Base-by-base conservation (phyloP, 148 eudicot species). In the Limonium bicolor region DNA sequence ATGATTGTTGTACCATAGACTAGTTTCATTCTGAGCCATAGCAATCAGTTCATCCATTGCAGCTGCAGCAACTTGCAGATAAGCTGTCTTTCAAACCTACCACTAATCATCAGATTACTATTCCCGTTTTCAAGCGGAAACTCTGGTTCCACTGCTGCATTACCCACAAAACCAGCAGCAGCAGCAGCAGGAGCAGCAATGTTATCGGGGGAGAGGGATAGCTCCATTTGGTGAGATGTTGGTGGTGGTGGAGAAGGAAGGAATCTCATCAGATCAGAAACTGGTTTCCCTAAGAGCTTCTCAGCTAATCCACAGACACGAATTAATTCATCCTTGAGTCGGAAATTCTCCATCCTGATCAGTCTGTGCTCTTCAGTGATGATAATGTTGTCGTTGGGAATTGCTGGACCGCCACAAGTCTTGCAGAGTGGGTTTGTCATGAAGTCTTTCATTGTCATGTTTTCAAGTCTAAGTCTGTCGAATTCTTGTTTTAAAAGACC, bases 21-120 rank as follows among this genome's bases (percentile, higher is more conserved):
- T 68, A 56, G 46, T 46, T 57, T 83, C 78, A 14, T 37, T 31
- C 50, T 74, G 68, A 42, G 73, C 76, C 61, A 88, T 49, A 59
- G 67, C 72, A 11, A 83, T 20, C 51, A 80, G 36, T 56, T 83
- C 94, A 47, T 77, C 83, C 83, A 83, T 77, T 5, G 86, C 90
- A 36, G 60, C 59, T 62, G 68, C 41, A 29, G 77, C 84, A 36
- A 72, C 77, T 40, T 79, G 76, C 46, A 74, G 44, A 51, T 65
- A 74, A 52, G 68, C 29, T 0, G 77, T 34, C 41, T 74, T 83
- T 87, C 76, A 46, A 9, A 10, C n/a, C n/a, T n/a, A n/a, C n/a
- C n/a, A n/a, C n/a, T n/a, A n/a, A n/a, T n/a, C n/a, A n/a, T n/a
- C n/a, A n/a, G n/a, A n/a, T n/a, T n/a, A n/a, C n/a, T n/a, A n/a